These are phyloP conservation scores for Tricholoma flavovirens DNA, from an alignment of 768 basidiomycete genomes.

Conservation along the genomic window DNA sequence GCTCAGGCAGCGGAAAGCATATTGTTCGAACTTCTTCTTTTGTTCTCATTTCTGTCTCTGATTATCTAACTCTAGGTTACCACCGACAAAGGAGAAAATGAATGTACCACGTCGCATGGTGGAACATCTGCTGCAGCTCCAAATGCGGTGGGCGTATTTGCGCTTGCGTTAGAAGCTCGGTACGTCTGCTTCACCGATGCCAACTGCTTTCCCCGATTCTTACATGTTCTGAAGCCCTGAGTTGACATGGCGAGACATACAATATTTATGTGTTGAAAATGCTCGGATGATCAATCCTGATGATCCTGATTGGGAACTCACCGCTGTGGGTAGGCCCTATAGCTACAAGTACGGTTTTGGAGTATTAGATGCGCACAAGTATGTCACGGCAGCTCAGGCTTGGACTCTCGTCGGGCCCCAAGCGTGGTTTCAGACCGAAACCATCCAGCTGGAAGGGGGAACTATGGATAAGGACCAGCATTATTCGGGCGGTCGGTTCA, in stretches of 20 bases:
- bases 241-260: conserved; percentile 93
- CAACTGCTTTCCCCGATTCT: conserved; percentile 4
- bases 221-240: conserved; percentile 58
- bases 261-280: conserved; percentile 78
- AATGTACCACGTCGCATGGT: conserved; percentile 80
- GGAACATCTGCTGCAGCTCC: conserved; percentile 98
- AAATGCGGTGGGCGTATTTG: conserved; percentile 90
- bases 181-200: conserved; percentile 24
- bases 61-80: conserved; percentile 58
- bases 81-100: conserved; percentile 83
- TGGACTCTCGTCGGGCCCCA: conserved; percentile 94
- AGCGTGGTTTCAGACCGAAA: conserved; percentile 77
- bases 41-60: conserved; percentile 11
- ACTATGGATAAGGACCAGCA: conserved; percentile 47
- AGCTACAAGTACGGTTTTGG: conserved; percentile 97
- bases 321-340: conserved; percentile 55
- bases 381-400: conserved; percentile 71
- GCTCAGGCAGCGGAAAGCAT: conserved; percentile 88
- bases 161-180: conserved; percentile 85
- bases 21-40: conserved; percentile 57
- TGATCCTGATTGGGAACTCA: conserved; percentile 93
- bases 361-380: conserved; percentile 73
- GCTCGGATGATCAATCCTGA: conserved; percentile 76
- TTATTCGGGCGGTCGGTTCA: conserved; percentile 61
- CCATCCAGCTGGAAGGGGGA: conserved; percentile 60